Conservation (phyloP, 2,329 filamentous ascomycete genomes). For the Tolypocladium album region DNA sequence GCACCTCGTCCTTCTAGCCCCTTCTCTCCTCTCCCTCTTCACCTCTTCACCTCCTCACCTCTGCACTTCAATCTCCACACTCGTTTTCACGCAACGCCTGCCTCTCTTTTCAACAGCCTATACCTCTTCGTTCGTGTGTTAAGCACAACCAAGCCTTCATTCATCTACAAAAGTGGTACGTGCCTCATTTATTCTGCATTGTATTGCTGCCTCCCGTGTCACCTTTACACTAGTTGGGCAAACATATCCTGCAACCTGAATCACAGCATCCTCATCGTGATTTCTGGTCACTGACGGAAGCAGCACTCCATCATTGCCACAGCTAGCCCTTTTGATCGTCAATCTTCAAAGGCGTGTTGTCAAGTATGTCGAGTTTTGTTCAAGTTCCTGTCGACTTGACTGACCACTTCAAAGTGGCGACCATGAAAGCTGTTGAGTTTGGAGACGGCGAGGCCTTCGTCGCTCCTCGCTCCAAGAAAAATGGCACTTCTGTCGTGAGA, state of each 20-base stretch:
- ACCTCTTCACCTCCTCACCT: neutral
- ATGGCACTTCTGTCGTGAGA: slow-evolving; percentile 2
- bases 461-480: neutral
- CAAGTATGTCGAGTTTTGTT: neutral
- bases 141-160: neutral
- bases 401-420: slow-evolving; percentile 14
- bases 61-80: slow-evolving; percentile 1
- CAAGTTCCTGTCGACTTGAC: neutral
- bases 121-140: neutral
- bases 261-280: neutral
- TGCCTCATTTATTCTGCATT: neutral
- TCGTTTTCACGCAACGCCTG: neutral
- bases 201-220: neutral
- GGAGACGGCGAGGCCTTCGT: slow-evolving; percentile 4
- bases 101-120: neutral
- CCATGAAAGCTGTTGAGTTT: slow-evolving; percentile 16
- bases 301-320: neutral
- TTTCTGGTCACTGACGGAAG: neutral
- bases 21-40: neutral
- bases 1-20: neutral
- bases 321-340: neutral
- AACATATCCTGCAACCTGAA: neutral
- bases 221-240: neutral
- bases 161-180: neutral
- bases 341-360: slow-evolving; percentile 8